These are phyloP conservation scores for Solanum chmielewskii DNA, from an alignment of 257 asterid species.

Conservation along the genomic window DNA sequence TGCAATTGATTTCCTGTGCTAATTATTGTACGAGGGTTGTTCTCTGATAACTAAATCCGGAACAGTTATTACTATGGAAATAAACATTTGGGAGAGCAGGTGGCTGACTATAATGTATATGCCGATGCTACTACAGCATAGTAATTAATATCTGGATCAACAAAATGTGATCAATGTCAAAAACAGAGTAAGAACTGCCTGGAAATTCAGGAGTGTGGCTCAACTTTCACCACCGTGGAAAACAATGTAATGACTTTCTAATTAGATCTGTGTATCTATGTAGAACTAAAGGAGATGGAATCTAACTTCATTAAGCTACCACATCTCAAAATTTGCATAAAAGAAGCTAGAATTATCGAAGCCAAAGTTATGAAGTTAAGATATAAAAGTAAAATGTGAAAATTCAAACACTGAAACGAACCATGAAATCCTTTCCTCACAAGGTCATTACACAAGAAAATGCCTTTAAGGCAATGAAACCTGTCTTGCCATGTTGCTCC, in stretches of 20 bases:
- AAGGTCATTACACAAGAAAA: background rate
- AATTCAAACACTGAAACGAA: background rate
- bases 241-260: background rate
- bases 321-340: background rate
- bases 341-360: background rate
- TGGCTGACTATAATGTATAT: background rate
- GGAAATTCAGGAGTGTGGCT: background rate
- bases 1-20: background rate
- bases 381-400: background rate
- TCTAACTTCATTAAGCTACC: background rate
- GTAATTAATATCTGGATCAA: background rate
- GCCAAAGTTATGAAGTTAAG: background rate
- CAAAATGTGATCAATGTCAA: background rate
- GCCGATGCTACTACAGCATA: background rate
- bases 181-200: background rate
- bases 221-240: background rate
- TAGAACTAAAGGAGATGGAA: background rate
- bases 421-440: background rate
- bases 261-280: background rate
- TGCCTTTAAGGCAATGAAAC: background rate
- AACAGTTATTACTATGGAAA: background rate
- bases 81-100: background rate
- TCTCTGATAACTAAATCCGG: background rate
- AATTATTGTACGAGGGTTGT: background rate
- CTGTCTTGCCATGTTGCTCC: background rate